Percentiles rank a stretch among this genome's conserved stretches.
These are phyloP conservation scores for Sclerotinia nivalis DNA, from an alignment of 2,329 filamentous ascomycete genomes.

Conservation along the genomic window DNA sequence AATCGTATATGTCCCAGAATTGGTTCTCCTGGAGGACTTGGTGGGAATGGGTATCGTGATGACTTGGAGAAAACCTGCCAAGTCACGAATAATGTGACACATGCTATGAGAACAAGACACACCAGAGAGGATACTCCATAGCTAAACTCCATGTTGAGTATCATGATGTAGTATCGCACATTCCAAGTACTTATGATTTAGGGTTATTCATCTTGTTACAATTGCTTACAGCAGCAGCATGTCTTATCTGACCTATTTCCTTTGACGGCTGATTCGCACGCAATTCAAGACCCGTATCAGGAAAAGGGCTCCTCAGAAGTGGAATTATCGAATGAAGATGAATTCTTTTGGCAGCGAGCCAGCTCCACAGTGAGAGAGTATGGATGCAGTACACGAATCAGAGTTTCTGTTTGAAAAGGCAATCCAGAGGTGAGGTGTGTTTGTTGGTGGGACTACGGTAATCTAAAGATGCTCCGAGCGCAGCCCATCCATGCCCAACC, in stretches of 20 bases:
- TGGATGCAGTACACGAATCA: neutral
- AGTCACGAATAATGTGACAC: neutral
- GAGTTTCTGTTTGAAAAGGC: neutral
- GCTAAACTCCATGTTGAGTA: neutral
- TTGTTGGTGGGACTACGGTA: neutral
- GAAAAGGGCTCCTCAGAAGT: neutral
- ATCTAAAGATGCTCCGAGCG: neutral
- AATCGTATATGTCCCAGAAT: slow-evolving; percentile 35
- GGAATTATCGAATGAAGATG: neutral
- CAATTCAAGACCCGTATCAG: neutral
- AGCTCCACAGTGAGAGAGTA: neutral
- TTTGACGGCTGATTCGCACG: neutral
- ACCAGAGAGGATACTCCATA: neutral
- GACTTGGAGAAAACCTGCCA: slow-evolving; percentile 7
- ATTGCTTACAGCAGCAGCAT: neutral
- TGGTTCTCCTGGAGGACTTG: slow-evolving; percentile 35
- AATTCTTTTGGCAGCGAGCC: neutral
- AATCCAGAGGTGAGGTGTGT: neutral
- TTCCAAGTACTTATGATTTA: neutral
- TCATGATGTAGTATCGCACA: neutral
- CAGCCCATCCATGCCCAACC: neutral
- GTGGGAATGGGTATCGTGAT: slow-evolving; percentile 31
- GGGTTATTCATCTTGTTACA: neutral
- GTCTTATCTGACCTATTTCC: neutral
- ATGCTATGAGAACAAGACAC: neutral